Percentiles rank a stretch among this genome's conserved stretches.
Evolutionary conservation across 768 basidiomycete genomes (phyloP).

Genomic region (Lactarius akahatsu): DNA sequence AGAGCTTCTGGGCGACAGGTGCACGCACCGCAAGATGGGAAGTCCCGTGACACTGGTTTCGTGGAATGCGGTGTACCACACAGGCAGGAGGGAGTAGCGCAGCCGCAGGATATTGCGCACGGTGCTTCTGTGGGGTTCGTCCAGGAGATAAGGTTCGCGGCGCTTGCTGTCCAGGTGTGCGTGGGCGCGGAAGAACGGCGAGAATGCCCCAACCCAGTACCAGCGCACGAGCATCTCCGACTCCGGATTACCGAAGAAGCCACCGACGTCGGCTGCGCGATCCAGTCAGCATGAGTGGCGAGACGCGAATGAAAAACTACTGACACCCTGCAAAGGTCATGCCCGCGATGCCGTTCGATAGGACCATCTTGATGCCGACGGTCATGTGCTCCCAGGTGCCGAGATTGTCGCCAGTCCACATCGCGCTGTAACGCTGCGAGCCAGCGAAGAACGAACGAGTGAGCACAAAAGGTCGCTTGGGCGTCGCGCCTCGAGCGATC

Average conservation of each 20-base stretch:
- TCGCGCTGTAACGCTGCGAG: conserved; percentile 92
- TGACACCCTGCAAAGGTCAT: conserved; percentile 89
- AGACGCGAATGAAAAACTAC: conserved; percentile 34
- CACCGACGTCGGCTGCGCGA: conserved; percentile 87
- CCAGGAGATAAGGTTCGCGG: conserved; percentile 90
- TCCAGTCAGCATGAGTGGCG: conserved; percentile 18
- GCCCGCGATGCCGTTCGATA: conserved; percentile 84
- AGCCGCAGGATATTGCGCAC: conserved; percentile 76
- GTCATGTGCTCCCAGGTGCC: conserved; percentile 98
- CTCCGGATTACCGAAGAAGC: conserved; percentile 97
- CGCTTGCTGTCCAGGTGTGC: conserved; percentile 98
- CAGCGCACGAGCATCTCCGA: conserved; percentile 94
- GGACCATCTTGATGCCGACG: conserved; percentile 89
- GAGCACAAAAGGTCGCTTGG: conserved; percentile 90
- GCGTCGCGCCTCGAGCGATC: conserved; percentile 65
- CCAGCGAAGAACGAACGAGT: conserved; percentile 95
- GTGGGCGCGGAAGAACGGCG: conserved; percentile 98
- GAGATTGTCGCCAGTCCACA: conserved; percentile 99
- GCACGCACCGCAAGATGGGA: conserved; percentile 74
- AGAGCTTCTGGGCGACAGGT: not conserved
- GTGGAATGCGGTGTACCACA: conserved; percentile 98
- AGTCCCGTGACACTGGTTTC: conserved; percentile 80
- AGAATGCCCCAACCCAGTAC: conserved; percentile 95
- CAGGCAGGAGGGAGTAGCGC: conserved; percentile 81
- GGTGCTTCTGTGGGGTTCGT: conserved; percentile 85